Evolutionary conservation across 352 stramenopile species (phyloP).

Genomic region (Plasmopara halstedii): DNA sequence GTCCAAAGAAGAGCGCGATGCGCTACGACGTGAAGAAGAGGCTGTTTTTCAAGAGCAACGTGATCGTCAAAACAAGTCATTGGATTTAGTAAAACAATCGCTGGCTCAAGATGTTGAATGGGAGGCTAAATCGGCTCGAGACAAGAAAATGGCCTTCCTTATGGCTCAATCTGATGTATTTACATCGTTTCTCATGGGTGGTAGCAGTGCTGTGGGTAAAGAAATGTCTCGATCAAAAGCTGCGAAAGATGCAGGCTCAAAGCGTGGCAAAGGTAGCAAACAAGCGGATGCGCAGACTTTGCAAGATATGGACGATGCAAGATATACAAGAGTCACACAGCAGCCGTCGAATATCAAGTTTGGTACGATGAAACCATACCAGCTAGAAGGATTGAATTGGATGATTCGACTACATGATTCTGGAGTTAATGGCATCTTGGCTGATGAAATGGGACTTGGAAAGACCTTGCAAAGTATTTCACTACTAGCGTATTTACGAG

Average conservation of each 20-base stretch:
- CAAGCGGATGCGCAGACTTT: slow-evolving; percentile 59
- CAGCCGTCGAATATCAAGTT: slow-evolving; percentile 81
- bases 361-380: slow-evolving; percentile 85
- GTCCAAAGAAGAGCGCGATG: slow-evolving; percentile 49
- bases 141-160: slow-evolving; percentile 83
- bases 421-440: slow-evolving; percentile 79
- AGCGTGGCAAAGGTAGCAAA: slow-evolving; percentile 58
- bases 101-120: slow-evolving; percentile 47
- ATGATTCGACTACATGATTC: slow-evolving; percentile 92
- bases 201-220: slow-evolving; percentile 63
- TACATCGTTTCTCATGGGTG: slow-evolving; percentile 83
- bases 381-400: slow-evolving; percentile 85
- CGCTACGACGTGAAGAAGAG: slow-evolving; percentile 62
- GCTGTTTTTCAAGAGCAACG: slow-evolving; percentile 63
- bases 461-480: slow-evolving; percentile 98
- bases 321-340: slow-evolving; percentile 74
- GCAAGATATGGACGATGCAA: slow-evolving; percentile 72
- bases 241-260: slow-evolving; percentile 35
- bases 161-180: slow-evolving; percentile 87
- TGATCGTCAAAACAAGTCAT: slow-evolving; percentile 64
- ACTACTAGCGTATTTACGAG: slow-evolving; percentile 93
- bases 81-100: slow-evolving; percentile 60
- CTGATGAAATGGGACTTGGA: slow-evolving; percentile 87
- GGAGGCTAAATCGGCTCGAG: slow-evolving; percentile 33
- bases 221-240: slow-evolving; percentile 58